Conservation (phyloP, 805 yeast genomes). For the Candida suzukii region DNA sequence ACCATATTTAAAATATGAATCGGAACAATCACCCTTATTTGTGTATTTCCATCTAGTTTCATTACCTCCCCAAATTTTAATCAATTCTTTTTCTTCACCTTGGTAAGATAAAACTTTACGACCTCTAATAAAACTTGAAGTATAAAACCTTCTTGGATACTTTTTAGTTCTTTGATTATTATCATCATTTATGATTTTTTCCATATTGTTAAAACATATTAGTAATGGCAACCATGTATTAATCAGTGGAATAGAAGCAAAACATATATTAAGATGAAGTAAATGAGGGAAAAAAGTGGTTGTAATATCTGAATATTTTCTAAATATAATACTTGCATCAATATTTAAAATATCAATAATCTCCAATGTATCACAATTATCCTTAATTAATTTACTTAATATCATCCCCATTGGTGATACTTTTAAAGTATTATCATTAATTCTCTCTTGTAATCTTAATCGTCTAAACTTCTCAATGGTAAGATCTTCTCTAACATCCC, state of each 20-base stretch:
- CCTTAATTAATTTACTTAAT: neutral
- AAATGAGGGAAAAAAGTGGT: neutral
- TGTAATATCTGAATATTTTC: neutral
- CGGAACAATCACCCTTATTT: too few relatives aligned
- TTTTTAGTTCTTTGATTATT: too few relatives aligned
- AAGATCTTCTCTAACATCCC: too few relatives aligned
- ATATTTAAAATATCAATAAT: neutral
- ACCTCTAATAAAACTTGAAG: neutral
- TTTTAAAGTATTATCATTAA: too few relatives aligned
- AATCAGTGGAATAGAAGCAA: neutral
- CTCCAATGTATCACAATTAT: neutral
- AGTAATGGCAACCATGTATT: neutral
- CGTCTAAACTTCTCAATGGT: too few relatives aligned
- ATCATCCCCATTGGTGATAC: neutral
- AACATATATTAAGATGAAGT: neutral
- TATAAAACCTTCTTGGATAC: neutral
- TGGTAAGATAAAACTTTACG: too few relatives aligned
- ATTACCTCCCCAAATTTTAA: neutral
- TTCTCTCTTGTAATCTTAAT: too few relatives aligned
- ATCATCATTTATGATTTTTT: too few relatives aligned
- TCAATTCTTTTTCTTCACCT: neutral
- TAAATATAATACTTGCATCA: neutral
- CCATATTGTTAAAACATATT: neutral
- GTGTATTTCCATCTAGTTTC: neutral
- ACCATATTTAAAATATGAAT: too few relatives aligned